Evolutionary conservation across 176 grass and related monocot genomes (phyloP).

Genomic region (Alopecurus myosuroides): DNA sequence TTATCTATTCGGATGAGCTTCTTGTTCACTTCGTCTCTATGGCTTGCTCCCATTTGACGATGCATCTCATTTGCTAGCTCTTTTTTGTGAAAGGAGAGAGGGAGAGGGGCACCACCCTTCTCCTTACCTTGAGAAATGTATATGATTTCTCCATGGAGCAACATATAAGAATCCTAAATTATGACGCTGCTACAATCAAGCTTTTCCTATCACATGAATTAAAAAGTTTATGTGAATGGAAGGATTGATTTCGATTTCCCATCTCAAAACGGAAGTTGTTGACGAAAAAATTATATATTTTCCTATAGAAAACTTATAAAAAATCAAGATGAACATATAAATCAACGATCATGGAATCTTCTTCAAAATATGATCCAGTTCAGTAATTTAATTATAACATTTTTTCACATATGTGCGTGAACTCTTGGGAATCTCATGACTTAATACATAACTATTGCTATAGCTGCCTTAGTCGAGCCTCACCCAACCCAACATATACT

Average conservation of each 20-base stretch:
- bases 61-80: too few relatives aligned
- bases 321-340: too few relatives aligned
- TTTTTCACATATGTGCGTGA: not conserved
- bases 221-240: too few relatives aligned
- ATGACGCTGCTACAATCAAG: not conserved
- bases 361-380: too few relatives aligned
- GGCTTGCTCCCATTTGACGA: too few relatives aligned
- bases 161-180: not conserved
- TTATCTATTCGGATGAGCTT: too few relatives aligned
- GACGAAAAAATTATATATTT: too few relatives aligned
- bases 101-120: not conserved
- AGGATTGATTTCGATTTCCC: too few relatives aligned
- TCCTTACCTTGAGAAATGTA: not conserved
- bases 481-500: not conserved
- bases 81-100: not conserved
- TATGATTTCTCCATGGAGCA: not conserved
- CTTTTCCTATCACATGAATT: not conserved
- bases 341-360: too few relatives aligned
- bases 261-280: too few relatives aligned
- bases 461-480: not conserved
- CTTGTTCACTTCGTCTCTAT: too few relatives aligned
- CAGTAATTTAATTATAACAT: not conserved
- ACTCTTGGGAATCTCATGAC: not conserved
- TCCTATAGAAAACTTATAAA: too few relatives aligned
- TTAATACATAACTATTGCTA: not conserved